phyloP scores from a whole-genome alignment of 257 asterid species.

The Solanum clarkiae region DNA sequence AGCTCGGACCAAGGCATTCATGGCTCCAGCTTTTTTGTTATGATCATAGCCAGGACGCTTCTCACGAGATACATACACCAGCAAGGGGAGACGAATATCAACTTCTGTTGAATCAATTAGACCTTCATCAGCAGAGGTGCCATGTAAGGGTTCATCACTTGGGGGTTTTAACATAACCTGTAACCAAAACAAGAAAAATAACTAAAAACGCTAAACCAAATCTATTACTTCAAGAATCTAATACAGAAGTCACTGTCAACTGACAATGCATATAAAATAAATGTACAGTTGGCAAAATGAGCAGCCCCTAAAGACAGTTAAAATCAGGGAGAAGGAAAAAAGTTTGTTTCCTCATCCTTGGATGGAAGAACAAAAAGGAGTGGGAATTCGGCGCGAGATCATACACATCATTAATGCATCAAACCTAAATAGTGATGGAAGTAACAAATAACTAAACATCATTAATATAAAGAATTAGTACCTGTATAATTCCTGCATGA shows the following conservation, averaged over 20 bases:
- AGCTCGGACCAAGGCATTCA: constrained; percentile 85
- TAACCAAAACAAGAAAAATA: neutral
- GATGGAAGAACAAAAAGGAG: neutral
- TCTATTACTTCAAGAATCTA: neutral
- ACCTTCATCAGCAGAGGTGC: constrained; percentile 27
- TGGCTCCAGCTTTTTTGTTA: constrained; percentile 91
- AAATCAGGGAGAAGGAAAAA: neutral
- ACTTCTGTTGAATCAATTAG: constrained; percentile 59
- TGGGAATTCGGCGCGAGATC: neutral
- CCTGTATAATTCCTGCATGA: constrained; percentile 91
- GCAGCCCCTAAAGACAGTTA: neutral
- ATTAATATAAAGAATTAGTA: constrained; percentile 2
- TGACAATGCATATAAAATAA: neutral
- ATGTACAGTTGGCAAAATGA: neutral
- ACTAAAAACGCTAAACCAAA: neutral
- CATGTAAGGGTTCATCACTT: constrained; percentile 63
- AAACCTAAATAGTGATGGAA: neutral
- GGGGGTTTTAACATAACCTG: constrained; percentile 96
- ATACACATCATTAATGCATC: neutral
- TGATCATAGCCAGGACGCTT: constrained; percentile 90
- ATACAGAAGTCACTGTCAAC: neutral
- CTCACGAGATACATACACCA: constrained; percentile 82
- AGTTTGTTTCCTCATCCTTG: neutral
- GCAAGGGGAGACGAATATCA: constrained; percentile 79
- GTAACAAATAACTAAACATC: neutral